Evolutionary conservation across 179 eudicot species (phyloP).

Genomic region (Spergularia azorica): DNA sequence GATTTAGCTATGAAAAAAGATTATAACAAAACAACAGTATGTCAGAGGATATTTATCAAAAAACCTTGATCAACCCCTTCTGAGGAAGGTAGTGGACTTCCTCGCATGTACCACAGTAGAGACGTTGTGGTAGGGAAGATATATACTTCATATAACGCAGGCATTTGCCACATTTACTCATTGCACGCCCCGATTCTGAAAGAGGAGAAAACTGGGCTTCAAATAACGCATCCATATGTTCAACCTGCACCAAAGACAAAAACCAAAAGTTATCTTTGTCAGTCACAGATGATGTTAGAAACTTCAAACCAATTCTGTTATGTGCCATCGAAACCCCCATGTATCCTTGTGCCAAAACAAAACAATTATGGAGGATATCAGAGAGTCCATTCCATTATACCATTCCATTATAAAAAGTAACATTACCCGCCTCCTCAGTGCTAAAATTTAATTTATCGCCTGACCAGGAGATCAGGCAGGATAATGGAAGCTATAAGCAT

Average conservation of each 20-base stretch:
- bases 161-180: conserved; percentile 94
- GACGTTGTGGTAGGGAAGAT: conserved; percentile 71
- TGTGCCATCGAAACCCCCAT: not conserved
- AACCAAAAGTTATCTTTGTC: not conserved
- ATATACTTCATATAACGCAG: conserved; percentile 91
- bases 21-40: not conserved
- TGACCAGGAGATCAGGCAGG: not conserved
- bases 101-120: conserved; percentile 83
- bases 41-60: not conserved
- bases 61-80: conserved; percentile 86
- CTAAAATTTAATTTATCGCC: too few relatives aligned
- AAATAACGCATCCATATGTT: conserved; percentile 91
- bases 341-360: not conserved
- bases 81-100: conserved; percentile 96
- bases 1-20: not conserved
- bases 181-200: conserved; percentile 79
- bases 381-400: not conserved
- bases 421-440: too few relatives aligned
- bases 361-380: not conserved
- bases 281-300: not conserved
- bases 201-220: conserved; percentile 98
- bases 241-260: conserved; percentile 61
- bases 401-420: not conserved
- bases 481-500: not conserved
- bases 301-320: too few relatives aligned